A percentile compares a stretch with the other conserved stretches of the same genome.
phyloP scores from a whole-genome alignment of 805 yeast genomes.

The Saccharomycopsis malanga region DNA sequence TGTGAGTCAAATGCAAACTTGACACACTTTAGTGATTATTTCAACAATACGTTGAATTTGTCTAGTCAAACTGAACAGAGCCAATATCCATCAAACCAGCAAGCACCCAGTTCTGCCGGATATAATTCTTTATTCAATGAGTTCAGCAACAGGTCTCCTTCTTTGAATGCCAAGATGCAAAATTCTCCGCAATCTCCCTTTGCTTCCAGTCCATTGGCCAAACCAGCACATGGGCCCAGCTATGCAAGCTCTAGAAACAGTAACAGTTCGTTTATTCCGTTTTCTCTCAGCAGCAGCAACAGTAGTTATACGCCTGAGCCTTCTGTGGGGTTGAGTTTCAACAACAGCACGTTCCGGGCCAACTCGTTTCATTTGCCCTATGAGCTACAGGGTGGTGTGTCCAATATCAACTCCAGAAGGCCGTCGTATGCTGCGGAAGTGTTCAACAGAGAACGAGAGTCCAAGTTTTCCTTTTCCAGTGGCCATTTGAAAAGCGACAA shows the following conservation, averaged over 20 bases:
- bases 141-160: background rate
- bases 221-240: background rate
- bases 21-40: too few species aligned
- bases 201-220: background rate
- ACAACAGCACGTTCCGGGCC: background rate
- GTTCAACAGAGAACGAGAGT: constrained; percentile 17
- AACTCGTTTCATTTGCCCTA: constrained; percentile 34
- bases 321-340: background rate
- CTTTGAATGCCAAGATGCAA: background rate
- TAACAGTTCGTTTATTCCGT: background rate
- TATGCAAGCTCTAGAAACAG: background rate
- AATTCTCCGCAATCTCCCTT: background rate
- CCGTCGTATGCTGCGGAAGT: constrained; percentile 70
- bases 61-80: too few species aligned
- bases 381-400: constrained; percentile 60
- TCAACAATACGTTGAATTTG: background rate
- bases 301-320: background rate
- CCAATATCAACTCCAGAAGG: constrained; percentile 57
- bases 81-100: too few species aligned
- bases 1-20: too few species aligned
- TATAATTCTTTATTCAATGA: background rate
- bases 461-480: constrained; percentile 8
- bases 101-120: too few species aligned
- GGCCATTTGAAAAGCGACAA: background rate
- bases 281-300: background rate